Evolutionary conservation across 306 rosid species (phyloP).

Genomic region (Cicer pinnatifidum): DNA sequence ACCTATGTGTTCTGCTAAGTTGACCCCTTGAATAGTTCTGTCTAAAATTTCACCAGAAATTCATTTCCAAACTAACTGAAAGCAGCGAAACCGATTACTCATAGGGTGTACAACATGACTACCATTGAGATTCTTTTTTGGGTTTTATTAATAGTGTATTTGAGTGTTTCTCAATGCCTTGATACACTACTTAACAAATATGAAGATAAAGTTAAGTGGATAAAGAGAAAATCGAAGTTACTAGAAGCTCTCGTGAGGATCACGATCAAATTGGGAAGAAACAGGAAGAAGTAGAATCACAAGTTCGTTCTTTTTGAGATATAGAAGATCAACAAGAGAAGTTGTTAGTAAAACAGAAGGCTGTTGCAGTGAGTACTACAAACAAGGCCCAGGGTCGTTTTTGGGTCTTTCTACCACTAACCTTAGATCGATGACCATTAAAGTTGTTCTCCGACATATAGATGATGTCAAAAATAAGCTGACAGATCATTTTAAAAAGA

Average conservation of each 20-base stretch:
- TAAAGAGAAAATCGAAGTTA: conserved; percentile 32
- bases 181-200: neutral
- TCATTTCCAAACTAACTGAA: neutral
- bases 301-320: conserved; percentile 26
- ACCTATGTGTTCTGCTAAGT: neutral
- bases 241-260: conserved; percentile 36
- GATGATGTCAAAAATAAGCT: neutral
- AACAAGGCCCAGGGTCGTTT: neutral
- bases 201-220: conserved; percentile 37
- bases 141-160: neutral
- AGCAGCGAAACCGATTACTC: neutral
- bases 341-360: neutral
- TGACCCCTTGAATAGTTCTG: neutral
- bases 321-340: conserved; percentile 13
- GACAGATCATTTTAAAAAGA: neutral
- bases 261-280: neutral
- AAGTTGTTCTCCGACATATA: neutral
- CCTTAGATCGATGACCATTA: neutral
- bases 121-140: neutral
- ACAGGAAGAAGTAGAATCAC: neutral
- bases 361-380: conserved; percentile 11
- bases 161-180: neutral
- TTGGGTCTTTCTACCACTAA: neutral
- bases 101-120: neutral
- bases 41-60: conserved; percentile 21